Evolutionary conservation across 306 rosid genomes (phyloP).

Genomic region (Crotalaria pallida): DNA sequence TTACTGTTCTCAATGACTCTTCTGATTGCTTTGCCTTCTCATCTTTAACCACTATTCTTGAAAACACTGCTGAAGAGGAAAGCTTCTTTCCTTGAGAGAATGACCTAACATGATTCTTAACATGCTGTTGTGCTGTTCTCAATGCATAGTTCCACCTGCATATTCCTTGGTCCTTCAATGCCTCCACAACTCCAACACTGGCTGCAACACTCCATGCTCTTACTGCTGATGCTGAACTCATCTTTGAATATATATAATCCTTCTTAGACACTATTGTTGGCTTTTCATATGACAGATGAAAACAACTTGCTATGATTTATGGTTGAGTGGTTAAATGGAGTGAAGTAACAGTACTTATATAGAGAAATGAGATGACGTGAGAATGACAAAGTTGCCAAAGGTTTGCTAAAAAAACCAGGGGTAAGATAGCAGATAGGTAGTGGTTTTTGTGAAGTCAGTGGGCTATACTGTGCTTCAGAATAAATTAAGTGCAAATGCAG

Average conservation of each 20-base stretch:
- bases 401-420: neutral
- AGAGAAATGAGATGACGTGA: neutral
- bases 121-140: constrained; percentile 30
- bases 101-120: constrained; percentile 25
- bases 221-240: constrained; percentile 19
- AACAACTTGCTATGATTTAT: neutral
- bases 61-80: constrained; percentile 27
- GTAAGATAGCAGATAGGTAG: neutral
- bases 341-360: neutral
- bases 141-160: constrained; percentile 43
- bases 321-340: neutral
- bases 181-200: constrained; percentile 29
- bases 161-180: constrained; percentile 48
- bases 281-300: neutral
- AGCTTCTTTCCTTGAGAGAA: constrained; percentile 31
- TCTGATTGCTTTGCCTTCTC: constrained; percentile 45
- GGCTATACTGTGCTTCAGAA: too few species aligned
- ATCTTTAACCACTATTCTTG: constrained; percentile 21
- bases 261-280: neutral
- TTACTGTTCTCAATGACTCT: constrained; percentile 48
- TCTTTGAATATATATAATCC: neutral
- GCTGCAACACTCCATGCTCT: constrained; percentile 30
- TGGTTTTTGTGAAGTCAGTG: neutral
- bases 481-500: neutral
- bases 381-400: neutral